Evolutionary conservation across 768 basidiomycete genomes (phyloP).

Genomic region (Auriscalpium vulgare): DNA sequence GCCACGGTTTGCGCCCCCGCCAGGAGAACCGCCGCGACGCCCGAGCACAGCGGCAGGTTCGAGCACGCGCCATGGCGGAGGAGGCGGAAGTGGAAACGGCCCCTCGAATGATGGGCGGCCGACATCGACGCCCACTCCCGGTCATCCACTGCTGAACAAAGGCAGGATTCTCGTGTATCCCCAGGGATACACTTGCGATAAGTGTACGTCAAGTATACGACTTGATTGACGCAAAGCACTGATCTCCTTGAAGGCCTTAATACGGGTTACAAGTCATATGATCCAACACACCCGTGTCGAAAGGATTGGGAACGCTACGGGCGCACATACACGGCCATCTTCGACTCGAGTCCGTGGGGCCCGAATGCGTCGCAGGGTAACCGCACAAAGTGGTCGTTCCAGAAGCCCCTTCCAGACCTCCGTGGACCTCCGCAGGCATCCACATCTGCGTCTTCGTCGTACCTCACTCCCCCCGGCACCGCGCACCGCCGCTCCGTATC

Average conservation of each 20-base stretch:
- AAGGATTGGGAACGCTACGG: slow-evolving; percentile 71
- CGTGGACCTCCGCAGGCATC: slow-evolving; percentile 4
- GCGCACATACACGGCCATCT: slow-evolving; percentile 50
- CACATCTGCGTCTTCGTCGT: neutral
- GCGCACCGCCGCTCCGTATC: neutral
- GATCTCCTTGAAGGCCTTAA: slow-evolving; percentile 46
- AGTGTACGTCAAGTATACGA: slow-evolving; percentile 42
- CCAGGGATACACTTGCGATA: slow-evolving; percentile 47
- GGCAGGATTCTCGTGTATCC: slow-evolving; percentile 69
- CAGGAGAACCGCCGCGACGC: slow-evolving; percentile 18
- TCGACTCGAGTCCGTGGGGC: slow-evolving; percentile 44
- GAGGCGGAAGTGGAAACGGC: neutral
- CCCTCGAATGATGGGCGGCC: slow-evolving; percentile 49
- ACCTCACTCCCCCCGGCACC: neutral
- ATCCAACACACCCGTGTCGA: slow-evolving; percentile 60
- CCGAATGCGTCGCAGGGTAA: neutral
- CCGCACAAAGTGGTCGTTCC: slow-evolving; percentile 6
- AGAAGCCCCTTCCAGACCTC: slow-evolving; percentile 15
- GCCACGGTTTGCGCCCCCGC: slow-evolving; percentile 27
- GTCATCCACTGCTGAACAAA: slow-evolving; percentile 56
- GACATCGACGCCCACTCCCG: slow-evolving; percentile 52
- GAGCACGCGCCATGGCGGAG: neutral
- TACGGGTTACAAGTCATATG: slow-evolving; percentile 62
- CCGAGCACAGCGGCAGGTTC: slow-evolving; percentile 8
- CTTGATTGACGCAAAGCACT: neutral